Evolutionary conservation across 1,284 basidiomycete genomes (phyloP), one percentile per base, ranked within the genome.

Genomic region (Moniliophthora roreri): DNA sequence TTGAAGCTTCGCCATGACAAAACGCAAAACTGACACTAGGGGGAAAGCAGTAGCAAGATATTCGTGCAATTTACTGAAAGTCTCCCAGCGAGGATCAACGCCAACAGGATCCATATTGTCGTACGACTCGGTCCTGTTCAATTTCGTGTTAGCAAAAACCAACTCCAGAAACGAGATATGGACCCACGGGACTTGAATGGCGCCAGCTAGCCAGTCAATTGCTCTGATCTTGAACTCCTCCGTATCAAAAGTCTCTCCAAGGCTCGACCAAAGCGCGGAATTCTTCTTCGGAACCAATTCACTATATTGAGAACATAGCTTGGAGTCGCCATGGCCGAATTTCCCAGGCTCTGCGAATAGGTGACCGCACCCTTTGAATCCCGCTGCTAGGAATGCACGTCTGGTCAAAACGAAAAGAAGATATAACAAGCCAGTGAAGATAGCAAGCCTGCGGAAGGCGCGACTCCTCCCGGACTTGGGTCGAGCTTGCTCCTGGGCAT

Each of bases 181-280:
- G 2, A 62, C 67, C 59, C 51, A 72, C 68, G 69, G 70, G 34
- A 73, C 56, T 41, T 59, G 62, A 18, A 74, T 61, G 18, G 72
- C 72, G 28, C 67, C 66, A 15, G 64, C 64, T 21, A 73, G 63
- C 71, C 67, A 73, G 26, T 64, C 58, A 10, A 69, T 61, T 16
- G 71, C 71, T 42, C 58, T 62, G n/a, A 26, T 54, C 52, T 63
- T 64, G 57, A 72, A 73, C 11, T 36, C 58, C 10, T 70, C 64
- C 2, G 68, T 66, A 18, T 59, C 62, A 42, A 69, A 66, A 11
- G 54, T 41, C 11, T 58, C 52, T 16, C 60, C 54, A 1, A 73
- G 32, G 20, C 53, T 53, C 41, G 55, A 46, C 66, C 68, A 69
- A 35, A 67, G 39, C 6, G 44, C 59, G 8, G 44, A 53, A 44